Percentiles rank a stretch among this genome's conserved stretches.
Conservation (phyloP, 2,329 filamentous ascomycete species). For the Penicillium occitanis region DNA sequence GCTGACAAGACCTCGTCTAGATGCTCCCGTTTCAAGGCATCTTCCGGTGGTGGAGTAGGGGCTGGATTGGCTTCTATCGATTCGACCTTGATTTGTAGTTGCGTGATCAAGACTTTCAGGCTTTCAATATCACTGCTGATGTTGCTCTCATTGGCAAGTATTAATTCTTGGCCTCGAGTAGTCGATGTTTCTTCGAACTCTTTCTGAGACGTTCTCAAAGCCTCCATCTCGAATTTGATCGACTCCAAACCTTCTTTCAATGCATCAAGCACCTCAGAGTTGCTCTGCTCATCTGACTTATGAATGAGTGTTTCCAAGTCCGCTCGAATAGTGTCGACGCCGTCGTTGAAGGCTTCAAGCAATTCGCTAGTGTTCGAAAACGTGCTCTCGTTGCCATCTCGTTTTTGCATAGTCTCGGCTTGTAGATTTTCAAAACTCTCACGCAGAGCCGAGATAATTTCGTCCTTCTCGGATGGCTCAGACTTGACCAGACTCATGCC, state of each 20-base stretch:
- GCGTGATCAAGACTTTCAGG: slow-evolving; percentile 77
- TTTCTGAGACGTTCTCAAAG: slow-evolving; percentile 61
- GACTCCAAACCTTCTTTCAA: slow-evolving; percentile 77
- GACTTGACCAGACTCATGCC: slow-evolving; percentile 52
- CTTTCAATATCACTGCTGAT: slow-evolving; percentile 74
- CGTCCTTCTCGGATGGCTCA: slow-evolving; percentile 57
- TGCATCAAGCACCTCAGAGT: slow-evolving; percentile 85
- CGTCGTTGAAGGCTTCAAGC: slow-evolving; percentile 63
- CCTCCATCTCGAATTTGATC: slow-evolving; percentile 75
- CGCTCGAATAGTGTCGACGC: slow-evolving; percentile 70
- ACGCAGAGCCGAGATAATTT: slow-evolving; percentile 58
- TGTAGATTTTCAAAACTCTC: slow-evolving; percentile 47
- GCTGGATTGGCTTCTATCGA: slow-evolving; percentile 59
- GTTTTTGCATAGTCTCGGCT: slow-evolving; percentile 55
- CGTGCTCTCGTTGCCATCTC: slow-evolving; percentile 50
- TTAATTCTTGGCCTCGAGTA: slow-evolving; percentile 56
- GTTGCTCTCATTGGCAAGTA: slow-evolving; percentile 54
- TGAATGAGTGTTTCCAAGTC: slow-evolving; percentile 74
- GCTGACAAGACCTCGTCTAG: slow-evolving; percentile 48
- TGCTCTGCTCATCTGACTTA: slow-evolving; percentile 78
- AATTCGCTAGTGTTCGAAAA: slow-evolving; percentile 58
- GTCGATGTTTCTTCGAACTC: slow-evolving; percentile 53
- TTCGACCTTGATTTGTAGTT: slow-evolving; percentile 82
- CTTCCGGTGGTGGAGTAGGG: slow-evolving; percentile 38
- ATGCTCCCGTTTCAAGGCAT: slow-evolving; percentile 49